A percentile compares a stretch with the other conserved stretches of the same genome.
phyloP scores from a whole-genome alignment of 2,329 filamentous ascomycete genomes.

The Microsporum audouinii region DNA sequence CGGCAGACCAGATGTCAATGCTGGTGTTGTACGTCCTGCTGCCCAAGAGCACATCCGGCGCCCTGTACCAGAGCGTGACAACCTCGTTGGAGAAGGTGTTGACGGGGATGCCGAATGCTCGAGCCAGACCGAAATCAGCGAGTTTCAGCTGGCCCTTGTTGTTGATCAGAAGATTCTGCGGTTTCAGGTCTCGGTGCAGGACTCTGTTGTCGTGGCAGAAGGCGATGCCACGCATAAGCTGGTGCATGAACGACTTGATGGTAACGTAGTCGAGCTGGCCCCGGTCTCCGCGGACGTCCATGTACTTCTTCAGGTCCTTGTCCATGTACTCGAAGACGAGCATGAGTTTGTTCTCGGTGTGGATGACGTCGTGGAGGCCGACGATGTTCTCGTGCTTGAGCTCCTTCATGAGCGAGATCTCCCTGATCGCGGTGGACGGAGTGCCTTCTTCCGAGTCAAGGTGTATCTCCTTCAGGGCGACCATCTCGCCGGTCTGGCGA shows the following conservation, averaged over 20 bases:
- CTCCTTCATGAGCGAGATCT: slow-evolving; percentile 99
- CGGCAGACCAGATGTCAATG: slow-evolving; percentile 98
- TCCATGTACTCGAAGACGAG: slow-evolving; percentile 99
- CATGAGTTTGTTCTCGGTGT: slow-evolving; percentile 99
- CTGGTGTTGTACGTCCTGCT: slow-evolving; percentile 98
- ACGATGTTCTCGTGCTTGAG: slow-evolving; percentile 98
- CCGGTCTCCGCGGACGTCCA: slow-evolving; percentile 84
- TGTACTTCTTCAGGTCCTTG: slow-evolving; percentile 95
- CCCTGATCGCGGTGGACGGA: slow-evolving; percentile 89
- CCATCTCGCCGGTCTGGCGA: slow-evolving; percentile 88
- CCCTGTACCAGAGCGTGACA: slow-evolving; percentile 94
- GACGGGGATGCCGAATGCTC: slow-evolving; percentile 91
- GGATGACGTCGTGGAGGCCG: slow-evolving; percentile 93
- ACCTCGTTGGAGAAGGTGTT: slow-evolving; percentile 98
- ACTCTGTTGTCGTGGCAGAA: slow-evolving; percentile 98
- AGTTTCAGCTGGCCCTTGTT: slow-evolving; percentile 81
- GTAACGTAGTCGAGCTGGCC: slow-evolving; percentile 78
- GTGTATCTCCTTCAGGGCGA: slow-evolving; percentile 96
- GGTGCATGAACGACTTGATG: slow-evolving; percentile 99
- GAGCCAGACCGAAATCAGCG: slow-evolving; percentile 85
- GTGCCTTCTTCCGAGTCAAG: slow-evolving; percentile 97
- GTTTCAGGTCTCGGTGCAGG: slow-evolving; percentile 88
- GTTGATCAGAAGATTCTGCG: slow-evolving; percentile 93
- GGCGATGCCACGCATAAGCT: slow-evolving; percentile 86
- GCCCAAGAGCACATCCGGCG: slow-evolving; percentile 86